Conservation (phyloP, 805 yeast species). For the Metschnikowia continentalis region DNA sequence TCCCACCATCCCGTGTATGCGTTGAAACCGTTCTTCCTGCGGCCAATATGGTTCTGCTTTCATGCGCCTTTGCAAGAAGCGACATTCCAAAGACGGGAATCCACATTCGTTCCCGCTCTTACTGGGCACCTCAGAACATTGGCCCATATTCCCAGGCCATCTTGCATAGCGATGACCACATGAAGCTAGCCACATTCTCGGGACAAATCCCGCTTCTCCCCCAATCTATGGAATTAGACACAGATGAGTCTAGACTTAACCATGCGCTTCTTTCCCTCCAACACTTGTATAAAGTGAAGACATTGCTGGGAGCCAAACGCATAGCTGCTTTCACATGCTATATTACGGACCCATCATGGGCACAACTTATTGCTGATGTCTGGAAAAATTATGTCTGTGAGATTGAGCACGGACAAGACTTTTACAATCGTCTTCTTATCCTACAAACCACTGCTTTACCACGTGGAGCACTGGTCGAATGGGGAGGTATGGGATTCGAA, state of each 20-base stretch:
- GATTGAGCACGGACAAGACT: conserved; percentile 17
- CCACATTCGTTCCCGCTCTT: conserved; percentile 89
- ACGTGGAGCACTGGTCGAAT: conserved; percentile 60
- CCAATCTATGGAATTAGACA: conserved; percentile 50
- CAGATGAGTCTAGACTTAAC: conserved; percentile 5
- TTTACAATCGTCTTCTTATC: conserved; percentile 37
- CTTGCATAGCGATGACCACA: conserved; percentile 34
- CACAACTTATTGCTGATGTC: conserved; percentile 28
- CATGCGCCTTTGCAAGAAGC: conserved; percentile 47
- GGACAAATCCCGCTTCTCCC: conserved; percentile 93
- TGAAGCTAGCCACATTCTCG: conserved; percentile 58
- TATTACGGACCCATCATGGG: conserved; percentile 33
- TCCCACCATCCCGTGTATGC: conserved; percentile 89
- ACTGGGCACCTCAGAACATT: conserved; percentile 98
- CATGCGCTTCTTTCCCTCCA: conserved; percentile 62
- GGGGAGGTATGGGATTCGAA: conserved; percentile 63
- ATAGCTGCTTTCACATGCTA: conserved; percentile 54
- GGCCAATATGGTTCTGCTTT: conserved; percentile 46
- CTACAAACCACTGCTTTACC: conserved; percentile 60
- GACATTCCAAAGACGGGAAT: conserved; percentile 53
- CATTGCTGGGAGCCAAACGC: conserved; percentile 44
- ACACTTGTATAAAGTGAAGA: conserved; percentile 63
- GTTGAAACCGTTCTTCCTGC: conserved; percentile 54
- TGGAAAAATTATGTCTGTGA: conserved; percentile 44
- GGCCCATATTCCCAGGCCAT: conserved; percentile 95